phyloP scores from a whole-genome alignment of 495 filamentous ascomycete species.

The Apiosordaria backusii region DNA sequence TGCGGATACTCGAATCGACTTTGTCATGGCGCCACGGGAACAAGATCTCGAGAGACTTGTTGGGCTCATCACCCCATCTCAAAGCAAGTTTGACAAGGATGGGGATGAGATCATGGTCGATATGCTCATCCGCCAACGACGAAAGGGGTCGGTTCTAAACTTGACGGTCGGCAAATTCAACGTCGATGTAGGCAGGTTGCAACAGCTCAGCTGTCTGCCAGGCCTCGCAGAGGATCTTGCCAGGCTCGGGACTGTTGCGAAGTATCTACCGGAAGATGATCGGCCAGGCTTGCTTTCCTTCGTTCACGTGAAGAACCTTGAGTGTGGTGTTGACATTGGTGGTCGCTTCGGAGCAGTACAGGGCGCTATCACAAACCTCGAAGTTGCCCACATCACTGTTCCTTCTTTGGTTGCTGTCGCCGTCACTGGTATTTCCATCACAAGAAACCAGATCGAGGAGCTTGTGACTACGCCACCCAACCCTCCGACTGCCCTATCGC shows the following conservation, averaged over 20 bases:
- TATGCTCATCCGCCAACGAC: constrained; percentile 81
- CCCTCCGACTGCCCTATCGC: constrained; percentile 34
- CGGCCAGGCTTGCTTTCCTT: constrained; percentile 84
- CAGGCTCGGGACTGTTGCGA: constrained; percentile 79
- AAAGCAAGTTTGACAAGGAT: constrained; percentile 83
- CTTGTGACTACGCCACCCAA: constrained; percentile 48
- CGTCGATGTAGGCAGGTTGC: constrained; percentile 53
- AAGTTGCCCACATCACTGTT: constrained; percentile 78
- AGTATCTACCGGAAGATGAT: constrained; percentile 94
- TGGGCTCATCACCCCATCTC: constrained; percentile 84
- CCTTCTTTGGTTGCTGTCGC: constrained; percentile 77
- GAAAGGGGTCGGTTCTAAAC: constrained; percentile 82
- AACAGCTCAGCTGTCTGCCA: constrained; percentile 61
- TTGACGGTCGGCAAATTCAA: constrained; percentile 60
- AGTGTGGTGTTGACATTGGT: constrained; percentile 55
- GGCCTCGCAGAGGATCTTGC: constrained; percentile 72
- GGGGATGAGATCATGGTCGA: constrained; percentile 91
- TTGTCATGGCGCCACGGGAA: constrained; percentile 66
- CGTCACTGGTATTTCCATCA: constrained; percentile 55
- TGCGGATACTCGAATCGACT: constrained; percentile 68
- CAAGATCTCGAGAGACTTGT: constrained; percentile 78
- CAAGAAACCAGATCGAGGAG: constrained; percentile 65
- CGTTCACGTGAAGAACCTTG: constrained; percentile 58
- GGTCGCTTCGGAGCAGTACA: constrained; percentile 63
- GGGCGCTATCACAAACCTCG: constrained; percentile 54